Conservation (phyloP, 805 yeast species). For the Danielia reshetovae region DNA sequence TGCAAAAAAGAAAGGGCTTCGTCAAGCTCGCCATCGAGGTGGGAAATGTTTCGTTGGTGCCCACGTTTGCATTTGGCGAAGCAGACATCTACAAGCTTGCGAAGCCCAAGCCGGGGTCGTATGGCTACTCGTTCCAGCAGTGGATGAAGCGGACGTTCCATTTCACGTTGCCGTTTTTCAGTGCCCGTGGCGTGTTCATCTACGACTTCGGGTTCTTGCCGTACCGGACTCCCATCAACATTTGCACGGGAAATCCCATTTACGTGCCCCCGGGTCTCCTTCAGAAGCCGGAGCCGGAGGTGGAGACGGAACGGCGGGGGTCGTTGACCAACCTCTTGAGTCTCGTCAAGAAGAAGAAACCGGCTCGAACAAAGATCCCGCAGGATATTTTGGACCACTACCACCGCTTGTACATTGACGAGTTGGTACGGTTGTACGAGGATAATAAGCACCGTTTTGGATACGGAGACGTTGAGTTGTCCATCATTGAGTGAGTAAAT, state of each 20-base stretch:
- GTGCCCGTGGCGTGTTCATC: constrained; percentile 89
- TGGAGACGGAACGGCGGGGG: constrained; percentile 15
- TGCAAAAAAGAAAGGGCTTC: constrained; percentile 81
- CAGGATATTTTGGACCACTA: constrained; percentile 55
- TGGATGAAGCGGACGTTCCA: constrained; percentile 70
- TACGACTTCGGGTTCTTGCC: constrained; percentile 91
- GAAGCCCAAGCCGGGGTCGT: constrained; percentile 36
- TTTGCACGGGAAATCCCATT: constrained; percentile 72
- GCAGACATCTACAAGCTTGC: constrained; percentile 51
- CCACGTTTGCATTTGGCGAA: constrained; percentile 90
- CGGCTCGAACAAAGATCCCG: constrained; percentile 29
- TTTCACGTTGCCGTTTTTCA: constrained; percentile 86
- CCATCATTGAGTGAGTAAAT: constrained; percentile 36
- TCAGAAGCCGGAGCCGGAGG: constrained; percentile 21
- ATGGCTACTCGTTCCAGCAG: constrained; percentile 56
- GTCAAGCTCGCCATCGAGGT: constrained; percentile 78
- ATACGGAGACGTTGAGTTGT: constrained; percentile 45
- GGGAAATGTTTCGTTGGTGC: constrained; percentile 78
- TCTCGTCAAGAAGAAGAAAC: constrained; percentile 13
- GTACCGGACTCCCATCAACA: constrained; percentile 70
- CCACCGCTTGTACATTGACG: constrained; percentile 67
- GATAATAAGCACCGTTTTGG: constrained; percentile 58
- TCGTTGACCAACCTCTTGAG: constrained; percentile 31
- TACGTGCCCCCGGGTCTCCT: constrained; percentile 45
- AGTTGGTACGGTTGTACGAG: constrained; percentile 58